Percentiles rank a stretch among this genome's conserved stretches.
Evolutionary conservation across 2,329 filamentous ascomycete species (phyloP).

Genomic region (Aspergillus sp.): DNA sequence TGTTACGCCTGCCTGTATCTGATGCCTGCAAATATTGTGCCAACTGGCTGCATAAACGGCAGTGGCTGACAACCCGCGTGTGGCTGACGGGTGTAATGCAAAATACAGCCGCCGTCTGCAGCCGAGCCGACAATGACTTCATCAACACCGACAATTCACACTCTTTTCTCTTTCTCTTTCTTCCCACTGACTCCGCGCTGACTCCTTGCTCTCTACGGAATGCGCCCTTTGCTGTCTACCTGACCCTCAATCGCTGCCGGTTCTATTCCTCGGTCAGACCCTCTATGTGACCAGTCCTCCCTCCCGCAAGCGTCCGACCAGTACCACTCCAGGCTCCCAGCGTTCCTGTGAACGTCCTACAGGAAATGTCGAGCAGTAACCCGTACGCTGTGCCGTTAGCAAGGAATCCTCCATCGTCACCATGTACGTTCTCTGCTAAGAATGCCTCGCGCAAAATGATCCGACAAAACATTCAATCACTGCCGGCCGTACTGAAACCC

Average conservation of each 20-base stretch:
- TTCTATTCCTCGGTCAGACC: too few relatives aligned
- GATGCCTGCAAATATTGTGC: too few relatives aligned
- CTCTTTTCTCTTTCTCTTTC: neutral
- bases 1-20: too few relatives aligned
- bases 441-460: too few relatives aligned
- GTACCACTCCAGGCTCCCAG: conserved; percentile 1
- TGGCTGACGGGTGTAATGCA: too few relatives aligned
- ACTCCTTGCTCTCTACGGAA: neutral
- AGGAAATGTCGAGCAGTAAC: conserved; percentile 24
- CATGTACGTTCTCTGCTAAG: conserved; percentile 20
- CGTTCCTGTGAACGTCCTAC: conserved; percentile 4
- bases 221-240: neutral
- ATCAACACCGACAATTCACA: conserved; percentile 5
- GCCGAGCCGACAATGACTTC: conserved; percentile 11
- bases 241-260: neutral
- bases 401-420: conserved; percentile 22
- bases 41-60: too few relatives aligned
- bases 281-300: too few relatives aligned
- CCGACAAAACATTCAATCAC: too few relatives aligned
- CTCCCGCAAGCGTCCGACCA: neutral
- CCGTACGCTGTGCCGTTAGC: conserved; percentile 19
- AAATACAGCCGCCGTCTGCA: too few relatives aligned
- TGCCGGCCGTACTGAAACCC: too few relatives aligned
- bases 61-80: too few relatives aligned
- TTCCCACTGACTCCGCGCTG: too few relatives aligned